Evolutionary conservation across 2,329 filamentous ascomycete genomes (phyloP), one percentile per base, ranked within the genome.

Genomic region (Trichoderma guizhouense): DNA sequence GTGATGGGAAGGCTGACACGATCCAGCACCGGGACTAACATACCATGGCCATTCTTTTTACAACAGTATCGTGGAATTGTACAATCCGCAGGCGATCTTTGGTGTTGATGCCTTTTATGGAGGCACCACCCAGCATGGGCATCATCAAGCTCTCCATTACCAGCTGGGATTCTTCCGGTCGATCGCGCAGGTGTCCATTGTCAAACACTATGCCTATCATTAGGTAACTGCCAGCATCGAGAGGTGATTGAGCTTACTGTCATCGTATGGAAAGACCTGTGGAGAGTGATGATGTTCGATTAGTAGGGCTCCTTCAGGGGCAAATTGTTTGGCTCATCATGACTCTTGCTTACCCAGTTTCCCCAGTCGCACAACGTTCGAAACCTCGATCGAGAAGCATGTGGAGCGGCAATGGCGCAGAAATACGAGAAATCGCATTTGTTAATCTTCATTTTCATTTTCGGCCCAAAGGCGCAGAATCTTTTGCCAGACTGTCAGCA

Each of bases 361-460:
- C 76, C 76, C 76, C 75, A 77, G 43, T 77, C 76, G 55, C 73
- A 77, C 9, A 77, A 9, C 1, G 74, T 76, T 8, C 76, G 72
- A 61, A 75, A 72, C 26, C 26, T 58, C 66, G 62, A 8, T 70
- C 69, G 11, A 32, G 72, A 63, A 21, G 75, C 74, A 14, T 70
- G 39, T 1, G 75, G 75, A 2, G 75, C 74, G 5, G 74, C 58
- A 34, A 76, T 73, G n/a, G 74, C 74, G 30, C 73, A 76, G 61
- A 76, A 76, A 53, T 73, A 76, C 0, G 75, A 74, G 71, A 76
- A 77, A 69, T 76, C 74, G n/a, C 73, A 75, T 26, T 73, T 73
- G 24, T 65, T 68, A 6, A 76, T 67, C 32, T 74, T 76, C 36
- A 5, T 69, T 30, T 34, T 58, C 70, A 73, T 74, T 14, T 60